Conservation (phyloP, 768 basidiomycete species). For the Mrakia blollopis region DNA sequence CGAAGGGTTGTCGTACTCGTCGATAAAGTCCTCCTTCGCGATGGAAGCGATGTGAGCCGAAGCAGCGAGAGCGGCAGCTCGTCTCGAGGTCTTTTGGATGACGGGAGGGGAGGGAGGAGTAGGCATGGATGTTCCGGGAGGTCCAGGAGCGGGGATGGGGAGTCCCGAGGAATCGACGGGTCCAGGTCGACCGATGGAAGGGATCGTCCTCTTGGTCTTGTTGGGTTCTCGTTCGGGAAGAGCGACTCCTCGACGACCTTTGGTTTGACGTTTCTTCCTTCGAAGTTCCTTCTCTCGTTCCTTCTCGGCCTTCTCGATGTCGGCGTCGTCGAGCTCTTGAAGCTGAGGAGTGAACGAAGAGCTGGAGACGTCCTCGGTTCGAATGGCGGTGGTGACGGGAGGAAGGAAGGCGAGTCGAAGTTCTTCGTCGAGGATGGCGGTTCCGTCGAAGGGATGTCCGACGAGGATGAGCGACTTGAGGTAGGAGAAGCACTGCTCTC, state of each 20-base stretch:
- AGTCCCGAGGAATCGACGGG: constrained; percentile 46
- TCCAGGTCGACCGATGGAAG: constrained; percentile 52
- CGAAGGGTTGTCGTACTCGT: constrained; percentile 3
- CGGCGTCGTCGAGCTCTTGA: constrained; percentile 78
- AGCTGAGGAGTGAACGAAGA: constrained; percentile 80
- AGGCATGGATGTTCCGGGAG: constrained; percentile 9
- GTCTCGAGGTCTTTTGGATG: constrained; percentile 49
- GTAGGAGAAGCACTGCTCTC: constrained; percentile 88
- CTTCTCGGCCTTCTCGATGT: constrained; percentile 81
- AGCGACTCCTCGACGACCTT: constrained; percentile 69
- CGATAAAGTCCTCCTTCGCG: constrained; percentile 43
- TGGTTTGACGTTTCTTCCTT: constrained; percentile 64
- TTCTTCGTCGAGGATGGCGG: constrained; percentile 78
- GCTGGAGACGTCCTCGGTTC: constrained; percentile 63
- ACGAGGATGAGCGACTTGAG: constrained; percentile 87
- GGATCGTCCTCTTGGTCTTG: constrained; percentile 84
- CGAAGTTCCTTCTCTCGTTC: constrained; percentile 90
- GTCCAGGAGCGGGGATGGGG: constrained; percentile 19
- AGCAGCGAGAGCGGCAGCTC: constrained; percentile 82
- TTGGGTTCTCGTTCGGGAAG: constrained; percentile 90
- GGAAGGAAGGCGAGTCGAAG: constrained; percentile 85
- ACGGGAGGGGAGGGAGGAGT: constrained; percentile 8
- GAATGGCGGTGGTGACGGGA: constrained; percentile 58
- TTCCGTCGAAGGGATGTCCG: constrained; percentile 77
- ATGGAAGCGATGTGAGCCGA: constrained; percentile 81